A percentile compares a stretch with the other conserved stretches of the same genome.
phyloP scores from a whole-genome alignment of 176 grass and related monocot genomes.

The Elymus sibiricus region DNA sequence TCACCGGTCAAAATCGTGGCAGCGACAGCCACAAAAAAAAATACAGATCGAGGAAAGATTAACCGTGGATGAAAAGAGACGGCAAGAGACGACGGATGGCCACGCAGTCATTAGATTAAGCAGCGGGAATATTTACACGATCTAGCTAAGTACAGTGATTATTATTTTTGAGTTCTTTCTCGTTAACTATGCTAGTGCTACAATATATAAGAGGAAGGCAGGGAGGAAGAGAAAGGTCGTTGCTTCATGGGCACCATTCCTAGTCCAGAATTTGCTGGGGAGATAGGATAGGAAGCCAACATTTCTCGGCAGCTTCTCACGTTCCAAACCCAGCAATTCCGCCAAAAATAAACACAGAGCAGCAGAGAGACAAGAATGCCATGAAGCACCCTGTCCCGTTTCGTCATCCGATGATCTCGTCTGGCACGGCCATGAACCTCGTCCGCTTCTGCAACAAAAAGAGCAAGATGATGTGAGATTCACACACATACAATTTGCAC shows the following conservation, averaged over 20 bases:
- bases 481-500: background rate
- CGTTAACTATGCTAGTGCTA: background rate
- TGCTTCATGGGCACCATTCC: background rate
- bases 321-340: slow-evolving; percentile 39
- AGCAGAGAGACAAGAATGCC: background rate
- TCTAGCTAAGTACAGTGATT: slow-evolving; percentile 1
- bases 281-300: slow-evolving; percentile 73
- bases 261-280: slow-evolving; percentile 11
- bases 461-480: background rate
- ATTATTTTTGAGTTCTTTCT: background rate
- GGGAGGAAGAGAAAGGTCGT: too few relatives aligned
- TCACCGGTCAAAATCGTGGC: background rate
- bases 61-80: background rate
- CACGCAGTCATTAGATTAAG: background rate
- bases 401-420: slow-evolving; percentile 78
- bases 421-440: slow-evolving; percentile 66
- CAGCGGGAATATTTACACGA: background rate
- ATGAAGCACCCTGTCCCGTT: background rate
- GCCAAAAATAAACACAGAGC: background rate
- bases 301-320: slow-evolving; percentile 64
- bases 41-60: background rate
- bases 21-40: background rate
- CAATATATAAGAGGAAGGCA: background rate
- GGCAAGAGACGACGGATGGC: background rate
- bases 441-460: slow-evolving; percentile 64